phyloP scores from a whole-genome alignment of 176 grass and related monocot species.

The Calamus simplicifolius region DNA sequence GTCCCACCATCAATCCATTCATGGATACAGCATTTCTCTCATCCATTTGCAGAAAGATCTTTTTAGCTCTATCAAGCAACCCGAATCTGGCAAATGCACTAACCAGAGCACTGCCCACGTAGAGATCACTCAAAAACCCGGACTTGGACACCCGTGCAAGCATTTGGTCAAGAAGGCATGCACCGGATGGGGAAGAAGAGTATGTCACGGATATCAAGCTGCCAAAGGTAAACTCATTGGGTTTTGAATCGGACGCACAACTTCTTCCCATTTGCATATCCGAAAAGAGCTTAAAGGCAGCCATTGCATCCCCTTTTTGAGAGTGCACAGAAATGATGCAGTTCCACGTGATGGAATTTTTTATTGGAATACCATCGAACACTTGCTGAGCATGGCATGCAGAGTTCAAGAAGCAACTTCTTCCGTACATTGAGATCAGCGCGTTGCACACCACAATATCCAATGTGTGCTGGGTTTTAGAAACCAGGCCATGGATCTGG shows the following conservation, averaged over 20 bases:
- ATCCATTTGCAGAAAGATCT: slow-evolving; percentile 48
- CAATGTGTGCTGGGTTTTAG: slow-evolving; percentile 26
- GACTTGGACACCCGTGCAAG: slow-evolving; percentile 38
- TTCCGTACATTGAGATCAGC: slow-evolving; percentile 63
- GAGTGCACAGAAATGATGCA: slow-evolving; percentile 65
- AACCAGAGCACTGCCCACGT: slow-evolving; percentile 68
- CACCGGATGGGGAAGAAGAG: slow-evolving; percentile 20
- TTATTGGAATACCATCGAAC: slow-evolving; percentile 32
- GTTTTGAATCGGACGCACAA: slow-evolving; percentile 22
- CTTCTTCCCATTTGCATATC: slow-evolving; percentile 31
- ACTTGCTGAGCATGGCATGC: slow-evolving; percentile 28
- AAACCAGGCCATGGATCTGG: slow-evolving; percentile 59
- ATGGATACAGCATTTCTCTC: slow-evolving; percentile 65
- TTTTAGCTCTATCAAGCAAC: slow-evolving; percentile 48
- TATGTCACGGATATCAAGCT: slow-evolving; percentile 52
- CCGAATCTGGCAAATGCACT: slow-evolving; percentile 58
- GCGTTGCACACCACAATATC: slow-evolving; percentile 64
- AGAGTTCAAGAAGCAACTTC: slow-evolving; percentile 24
- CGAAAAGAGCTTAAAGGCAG: slow-evolving; percentile 37
- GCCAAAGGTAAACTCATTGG: slow-evolving; percentile 60
- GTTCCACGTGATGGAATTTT: slow-evolving; percentile 66
- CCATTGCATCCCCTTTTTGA: slow-evolving; percentile 40
- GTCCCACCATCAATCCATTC: slow-evolving; percentile 64
- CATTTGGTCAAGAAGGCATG: slow-evolving; percentile 41
- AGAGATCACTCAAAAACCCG: slow-evolving; percentile 52